Conservation (phyloP, 768 basidiomycete genomes). For the Panellus pusillus region DNA sequence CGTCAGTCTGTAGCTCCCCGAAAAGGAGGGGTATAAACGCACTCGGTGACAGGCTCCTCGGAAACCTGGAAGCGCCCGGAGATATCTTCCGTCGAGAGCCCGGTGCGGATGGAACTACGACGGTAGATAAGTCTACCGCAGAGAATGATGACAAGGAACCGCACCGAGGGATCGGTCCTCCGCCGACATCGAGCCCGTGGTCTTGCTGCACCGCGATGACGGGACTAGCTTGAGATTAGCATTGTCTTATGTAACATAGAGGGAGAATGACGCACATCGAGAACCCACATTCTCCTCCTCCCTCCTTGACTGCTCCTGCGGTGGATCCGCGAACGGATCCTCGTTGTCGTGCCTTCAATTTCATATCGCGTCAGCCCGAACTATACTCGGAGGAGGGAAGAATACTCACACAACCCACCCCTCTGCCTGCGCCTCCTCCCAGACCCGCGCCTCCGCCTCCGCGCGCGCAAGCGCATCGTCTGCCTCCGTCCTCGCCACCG, state of each 20-base stretch:
- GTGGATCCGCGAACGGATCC: conserved; percentile 27
- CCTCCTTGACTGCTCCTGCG: neutral
- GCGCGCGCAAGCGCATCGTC: too few relatives aligned
- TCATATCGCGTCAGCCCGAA: neutral
- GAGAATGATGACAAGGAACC: neutral
- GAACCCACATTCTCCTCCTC: neutral
- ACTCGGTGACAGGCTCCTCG: conserved; percentile 6
- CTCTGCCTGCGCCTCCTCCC: too few relatives aligned
- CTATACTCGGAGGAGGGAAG: neutral
- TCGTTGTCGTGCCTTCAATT: conserved; percentile 20
- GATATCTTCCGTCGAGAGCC: conserved; percentile 5
- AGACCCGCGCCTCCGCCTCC: too few relatives aligned
- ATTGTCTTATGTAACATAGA: neutral
- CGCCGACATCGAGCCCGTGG: neutral
- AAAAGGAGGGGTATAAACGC: neutral
- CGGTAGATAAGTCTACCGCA: too few relatives aligned
- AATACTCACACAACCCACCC: neutral
- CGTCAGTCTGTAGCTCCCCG: neutral
- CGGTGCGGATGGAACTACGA: neutral
- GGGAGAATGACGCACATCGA: neutral
- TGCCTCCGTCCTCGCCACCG: too few relatives aligned
- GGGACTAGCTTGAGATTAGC: neutral
- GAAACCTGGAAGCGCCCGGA: neutral
- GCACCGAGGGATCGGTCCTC: conserved; percentile 6
- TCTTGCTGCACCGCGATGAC: neutral